phyloP scores from a whole-genome alignment of 169 alveolate species.

The Plasmodium falciparum region DNA sequence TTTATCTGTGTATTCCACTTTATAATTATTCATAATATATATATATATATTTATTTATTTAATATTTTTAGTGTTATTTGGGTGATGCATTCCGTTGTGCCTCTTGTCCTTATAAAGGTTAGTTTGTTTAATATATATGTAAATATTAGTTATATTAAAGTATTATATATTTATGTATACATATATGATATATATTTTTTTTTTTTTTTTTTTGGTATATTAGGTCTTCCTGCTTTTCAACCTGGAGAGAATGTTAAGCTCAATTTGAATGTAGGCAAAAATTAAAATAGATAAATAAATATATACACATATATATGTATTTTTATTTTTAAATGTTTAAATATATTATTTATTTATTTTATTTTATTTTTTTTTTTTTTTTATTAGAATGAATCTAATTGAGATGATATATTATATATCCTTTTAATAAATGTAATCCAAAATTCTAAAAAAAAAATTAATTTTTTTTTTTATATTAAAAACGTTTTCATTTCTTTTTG shows the following conservation, averaged over 20 bases:
- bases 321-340: neutral
- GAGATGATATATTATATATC: neutral
- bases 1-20: too few species aligned
- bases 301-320: neutral
- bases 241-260: conserved; percentile 76
- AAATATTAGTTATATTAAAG: neutral
- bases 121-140: neutral
- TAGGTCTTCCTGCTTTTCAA: conserved; percentile 72
- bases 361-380: conserved; percentile 10
- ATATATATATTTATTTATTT: neutral
- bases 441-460: neutral
- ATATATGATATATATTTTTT: neutral
- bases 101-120: conserved; percentile 76
- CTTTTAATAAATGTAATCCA: too few species aligned
- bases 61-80: conserved; percentile 41
- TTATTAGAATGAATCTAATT: conserved; percentile 12
- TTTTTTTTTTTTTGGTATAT: conserved; percentile 4
- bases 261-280: conserved; percentile 58
- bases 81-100: conserved; percentile 77
- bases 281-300: neutral
- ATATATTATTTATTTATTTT: conserved; percentile 4
- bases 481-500: neutral
- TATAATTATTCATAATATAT: too few species aligned
- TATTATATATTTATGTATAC: conserved; percentile 4
- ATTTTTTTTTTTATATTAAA: neutral